These are phyloP conservation scores for Guadua angustifolia DNA, from an alignment of 176 grass and related monocot species.

Conservation along the genomic window DNA sequence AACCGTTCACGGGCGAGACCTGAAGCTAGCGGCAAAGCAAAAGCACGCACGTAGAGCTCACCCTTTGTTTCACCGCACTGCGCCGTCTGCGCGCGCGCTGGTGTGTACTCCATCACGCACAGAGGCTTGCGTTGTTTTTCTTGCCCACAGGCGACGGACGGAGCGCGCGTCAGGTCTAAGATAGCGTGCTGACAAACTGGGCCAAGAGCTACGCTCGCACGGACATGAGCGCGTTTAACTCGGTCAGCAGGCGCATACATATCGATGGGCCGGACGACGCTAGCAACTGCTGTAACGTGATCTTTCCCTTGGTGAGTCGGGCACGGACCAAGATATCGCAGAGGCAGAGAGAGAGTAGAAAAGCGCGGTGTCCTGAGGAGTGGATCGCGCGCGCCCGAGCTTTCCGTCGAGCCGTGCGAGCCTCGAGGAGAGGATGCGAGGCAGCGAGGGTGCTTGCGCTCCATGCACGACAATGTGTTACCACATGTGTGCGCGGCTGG, in stretches of 20 bases:
- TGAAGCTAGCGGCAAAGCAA: background rate
- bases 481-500: background rate
- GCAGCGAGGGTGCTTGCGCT: background rate
- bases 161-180: background rate
- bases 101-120: background rate
- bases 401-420: background rate
- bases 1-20: conserved; percentile 38
- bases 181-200: background rate
- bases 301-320: conserved; percentile 52
- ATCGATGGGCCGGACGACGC: no score
- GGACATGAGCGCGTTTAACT: conserved; percentile 28
- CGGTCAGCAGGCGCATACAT: background rate
- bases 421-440: conserved; percentile 20
- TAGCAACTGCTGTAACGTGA: conserved; percentile 25
- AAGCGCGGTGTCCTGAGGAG: background rate
- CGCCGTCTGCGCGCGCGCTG: background rate
- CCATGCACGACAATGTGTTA: background rate
- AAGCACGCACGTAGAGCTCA: background rate
- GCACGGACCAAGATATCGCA: background rate
- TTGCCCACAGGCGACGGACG: background rate
- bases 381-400: background rate
- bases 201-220: conserved; percentile 8
- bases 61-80: background rate
- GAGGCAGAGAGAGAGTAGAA: background rate
- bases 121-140: background rate